Evolutionary conservation across 257 asterid species (phyloP).

Genomic region (Hygrophila difformis): DNA sequence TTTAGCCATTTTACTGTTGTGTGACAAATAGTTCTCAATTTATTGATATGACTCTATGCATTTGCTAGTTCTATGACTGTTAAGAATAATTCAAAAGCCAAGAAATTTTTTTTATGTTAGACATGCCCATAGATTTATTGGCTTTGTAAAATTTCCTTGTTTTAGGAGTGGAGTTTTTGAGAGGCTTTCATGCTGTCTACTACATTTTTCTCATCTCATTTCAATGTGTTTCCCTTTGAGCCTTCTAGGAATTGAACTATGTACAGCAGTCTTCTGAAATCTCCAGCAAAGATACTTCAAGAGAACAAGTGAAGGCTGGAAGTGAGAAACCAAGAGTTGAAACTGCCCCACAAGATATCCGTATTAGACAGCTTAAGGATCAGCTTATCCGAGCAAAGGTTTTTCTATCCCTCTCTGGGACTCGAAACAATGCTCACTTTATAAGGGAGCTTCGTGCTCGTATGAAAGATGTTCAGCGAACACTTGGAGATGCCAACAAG

Average conservation of each 20-base stretch:
- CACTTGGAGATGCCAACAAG: slow-evolving; percentile 71
- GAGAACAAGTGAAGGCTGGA: slow-evolving; percentile 30
- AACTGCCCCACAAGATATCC: slow-evolving; percentile 38
- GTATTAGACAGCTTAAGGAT: slow-evolving; percentile 68
- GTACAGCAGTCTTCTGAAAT: slow-evolving; percentile 27
- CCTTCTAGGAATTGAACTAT: too few species aligned
- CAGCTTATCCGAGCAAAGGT: slow-evolving; percentile 64
- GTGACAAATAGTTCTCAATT: too few species aligned
- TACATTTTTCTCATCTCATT: background rate
- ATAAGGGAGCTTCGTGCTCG: slow-evolving; percentile 80
- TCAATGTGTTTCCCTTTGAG: slow-evolving; percentile 1
- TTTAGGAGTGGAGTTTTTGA: too few species aligned
- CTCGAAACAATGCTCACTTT: slow-evolving; percentile 67
- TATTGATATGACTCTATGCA: too few species aligned
- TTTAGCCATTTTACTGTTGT: too few species aligned
- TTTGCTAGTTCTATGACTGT: too few species aligned
- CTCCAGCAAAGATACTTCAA: slow-evolving; percentile 26
- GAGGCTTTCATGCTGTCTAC: too few species aligned
- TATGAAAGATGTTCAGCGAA: slow-evolving; percentile 67
- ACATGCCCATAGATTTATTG: background rate
- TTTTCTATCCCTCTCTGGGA: slow-evolving; percentile 70
- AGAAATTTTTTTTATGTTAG: too few species aligned
- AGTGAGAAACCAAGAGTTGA: slow-evolving; percentile 34
- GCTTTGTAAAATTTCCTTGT: background rate
- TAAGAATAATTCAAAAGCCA: too few species aligned